Base-by-base conservation (phyloP, 345 rosid genomes). In the Lepidium didymum region DNA sequence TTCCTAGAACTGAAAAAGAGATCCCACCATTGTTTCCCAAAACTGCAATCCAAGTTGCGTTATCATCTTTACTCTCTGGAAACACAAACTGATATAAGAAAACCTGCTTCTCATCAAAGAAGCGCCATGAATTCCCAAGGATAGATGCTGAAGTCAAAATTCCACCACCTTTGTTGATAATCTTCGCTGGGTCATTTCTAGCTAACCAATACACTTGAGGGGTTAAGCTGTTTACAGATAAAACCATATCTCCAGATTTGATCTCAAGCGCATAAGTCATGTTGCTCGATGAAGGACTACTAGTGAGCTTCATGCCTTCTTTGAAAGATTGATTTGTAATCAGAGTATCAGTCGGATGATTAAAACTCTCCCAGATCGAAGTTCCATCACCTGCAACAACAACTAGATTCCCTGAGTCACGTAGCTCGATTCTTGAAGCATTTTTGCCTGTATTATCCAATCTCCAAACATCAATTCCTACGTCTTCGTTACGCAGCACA, bases 181-280 rank as follows among this genome's bases (percentile, higher is more conserved):
- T 81, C 25, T 3, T 85, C 10, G 76, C 58, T 1, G 35, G 66
- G 0, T 89, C 97, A 7, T 51, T 82, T 40, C 69, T 58, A 79
- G 89, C 77, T 5, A 97, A 86, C 97, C 99, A 94, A 70, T 94
- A 94, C 1, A 85, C 79, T 72, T 94, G 96, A 7, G 85, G 89
- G 36, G 84, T 79, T 34, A 35, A 62, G 74, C 77, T 87, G 33
- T 77, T 81, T 0, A 87, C 97, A 19, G 82, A 91, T 19, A 91
- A 83, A 34, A 84, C 29, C 91, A 86, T 69, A 72, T 94, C 90
- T 2, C 93, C 91, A 1, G 93, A 86, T 74, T 77, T 85, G 56
- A 94, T 87, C 66, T 91, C 92, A 25, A 94, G 97, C 47, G 72
- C 44, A 63, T 81, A 89, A 66, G 78, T 87, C 84, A 86, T 56